Evolutionary conservation across 768 basidiomycete species (phyloP).

Genomic region (Mycena indigotica): DNA sequence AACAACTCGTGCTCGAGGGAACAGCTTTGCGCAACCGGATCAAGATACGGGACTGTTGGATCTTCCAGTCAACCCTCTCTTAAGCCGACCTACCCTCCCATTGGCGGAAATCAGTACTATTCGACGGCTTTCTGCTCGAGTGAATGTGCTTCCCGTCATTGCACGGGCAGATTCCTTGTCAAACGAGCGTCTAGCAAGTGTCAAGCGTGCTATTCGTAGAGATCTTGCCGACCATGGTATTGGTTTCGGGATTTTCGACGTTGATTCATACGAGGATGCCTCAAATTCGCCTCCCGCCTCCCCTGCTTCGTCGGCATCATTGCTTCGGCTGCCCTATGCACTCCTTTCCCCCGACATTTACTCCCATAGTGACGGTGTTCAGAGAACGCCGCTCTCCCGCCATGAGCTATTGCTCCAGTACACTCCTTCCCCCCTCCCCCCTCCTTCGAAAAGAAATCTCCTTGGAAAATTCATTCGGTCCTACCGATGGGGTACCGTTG

Average conservation of each 20-base stretch:
- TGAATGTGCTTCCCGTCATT: slow-evolving; percentile 87
- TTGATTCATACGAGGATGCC: slow-evolving; percentile 56
- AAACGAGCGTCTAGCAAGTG: slow-evolving; percentile 76
- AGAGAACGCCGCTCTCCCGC: slow-evolving; percentile 56
- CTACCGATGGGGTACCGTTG: slow-evolving; percentile 85
- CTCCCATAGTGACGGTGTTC: slow-evolving; percentile 81
- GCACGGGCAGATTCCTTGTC: slow-evolving; percentile 80
- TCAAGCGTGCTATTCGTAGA: slow-evolving; percentile 78
- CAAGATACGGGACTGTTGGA: slow-evolving; percentile 79
- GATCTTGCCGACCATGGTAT: slow-evolving; percentile 85
- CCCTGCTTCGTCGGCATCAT: slow-evolving; percentile 58
- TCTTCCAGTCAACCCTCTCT: slow-evolving; percentile 73
- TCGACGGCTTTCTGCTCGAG: slow-evolving; percentile 75
- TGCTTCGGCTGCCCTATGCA: slow-evolving; percentile 77
- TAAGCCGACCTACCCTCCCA: slow-evolving; percentile 69
- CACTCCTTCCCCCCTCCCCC: slow-evolving; percentile 55
- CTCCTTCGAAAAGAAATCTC: slow-evolving; percentile 46
- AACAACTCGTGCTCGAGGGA: slow-evolving; percentile 69
- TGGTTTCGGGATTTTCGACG: slow-evolving; percentile 88
- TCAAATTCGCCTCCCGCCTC: slow-evolving; percentile 68
- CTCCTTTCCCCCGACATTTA: slow-evolving; percentile 83
- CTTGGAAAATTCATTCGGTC: slow-evolving; percentile 68
- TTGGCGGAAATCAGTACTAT: slow-evolving; percentile 74
- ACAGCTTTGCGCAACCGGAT: slow-evolving; percentile 72
- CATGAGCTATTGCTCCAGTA: slow-evolving; percentile 77